These are phyloP conservation scores for Rutidosis leptorrhynchoides DNA, from an alignment of 129 eudicot genomes.

Conservation along the genomic window DNA sequence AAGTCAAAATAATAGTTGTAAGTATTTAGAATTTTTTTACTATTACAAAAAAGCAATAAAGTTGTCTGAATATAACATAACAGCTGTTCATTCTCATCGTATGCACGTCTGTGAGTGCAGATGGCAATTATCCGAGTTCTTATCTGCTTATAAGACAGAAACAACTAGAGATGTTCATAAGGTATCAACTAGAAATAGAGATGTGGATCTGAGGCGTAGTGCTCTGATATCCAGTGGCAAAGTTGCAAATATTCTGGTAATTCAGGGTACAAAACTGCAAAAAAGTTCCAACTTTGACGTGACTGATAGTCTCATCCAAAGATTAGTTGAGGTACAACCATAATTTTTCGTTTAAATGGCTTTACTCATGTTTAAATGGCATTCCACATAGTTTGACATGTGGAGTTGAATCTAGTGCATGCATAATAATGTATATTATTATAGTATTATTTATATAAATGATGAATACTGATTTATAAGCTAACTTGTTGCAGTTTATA, in stretches of 20 bases:
- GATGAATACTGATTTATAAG: neutral
- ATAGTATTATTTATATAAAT: too few relatives aligned
- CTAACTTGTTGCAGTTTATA: neutral
- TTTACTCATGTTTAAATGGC: neutral
- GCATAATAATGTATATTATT: neutral
- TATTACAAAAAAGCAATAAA: conserved; percentile 11
- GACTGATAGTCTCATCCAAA: conserved; percentile 37
- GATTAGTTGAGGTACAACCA: conserved; percentile 46
- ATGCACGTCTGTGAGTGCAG: conserved; percentile 33
- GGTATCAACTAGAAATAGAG: conserved; percentile 43
- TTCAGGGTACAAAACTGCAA: conserved; percentile 34
- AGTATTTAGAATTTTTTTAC: neutral
- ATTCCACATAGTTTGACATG: neutral
- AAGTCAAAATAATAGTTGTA: neutral
- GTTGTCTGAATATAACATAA: conserved; percentile 6
- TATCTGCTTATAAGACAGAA: conserved; percentile 32
- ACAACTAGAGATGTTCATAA: conserved; percentile 33
- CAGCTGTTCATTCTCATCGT: neutral
- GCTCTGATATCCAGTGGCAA: conserved; percentile 64
- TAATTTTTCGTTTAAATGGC: conserved; percentile 4
- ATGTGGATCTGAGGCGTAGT: conserved; percentile 35
- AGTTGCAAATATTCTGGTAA: conserved; percentile 51
- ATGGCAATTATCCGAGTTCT: conserved; percentile 41
- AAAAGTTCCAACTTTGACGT: conserved; percentile 26
- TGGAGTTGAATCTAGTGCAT: neutral